phyloP scores from a whole-genome alignment of 129 eudicot genomes.

The Centaurea solstitialis region DNA sequence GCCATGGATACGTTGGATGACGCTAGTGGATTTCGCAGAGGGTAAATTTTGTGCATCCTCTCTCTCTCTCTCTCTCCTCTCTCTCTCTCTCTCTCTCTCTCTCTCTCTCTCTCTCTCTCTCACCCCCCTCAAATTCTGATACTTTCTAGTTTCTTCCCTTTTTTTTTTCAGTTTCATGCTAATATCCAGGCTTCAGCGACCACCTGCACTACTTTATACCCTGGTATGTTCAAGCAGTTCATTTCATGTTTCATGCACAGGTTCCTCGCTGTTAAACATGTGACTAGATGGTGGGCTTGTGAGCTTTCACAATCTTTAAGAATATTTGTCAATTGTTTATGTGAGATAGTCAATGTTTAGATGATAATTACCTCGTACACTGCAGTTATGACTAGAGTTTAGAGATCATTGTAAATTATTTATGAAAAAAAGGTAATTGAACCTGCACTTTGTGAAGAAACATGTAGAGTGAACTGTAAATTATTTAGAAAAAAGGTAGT shows the following conservation, averaged over 20 bases:
- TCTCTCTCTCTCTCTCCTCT: neutral
- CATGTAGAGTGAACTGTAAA: neutral
- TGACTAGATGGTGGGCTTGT: neutral
- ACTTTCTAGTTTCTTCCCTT: neutral
- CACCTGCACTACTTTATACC: conserved; percentile 92
- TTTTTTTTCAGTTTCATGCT: conserved; percentile 80
- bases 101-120: no score
- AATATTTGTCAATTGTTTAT: neutral
- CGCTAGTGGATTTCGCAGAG: conserved; percentile 78
- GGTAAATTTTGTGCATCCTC: conserved; percentile 43
- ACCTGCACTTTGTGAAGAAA: neutral
- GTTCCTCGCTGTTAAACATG: neutral
- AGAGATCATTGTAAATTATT: neutral
- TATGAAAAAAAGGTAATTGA: neutral
- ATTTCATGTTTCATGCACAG: neutral
- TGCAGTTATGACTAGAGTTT: neutral
- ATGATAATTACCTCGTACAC: neutral
- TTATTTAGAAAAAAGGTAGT: neutral
- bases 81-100: no score
- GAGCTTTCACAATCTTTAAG: neutral
- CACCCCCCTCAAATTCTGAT: neutral
- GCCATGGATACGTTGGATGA: conserved; percentile 90
- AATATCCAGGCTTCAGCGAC: conserved; percentile 78
- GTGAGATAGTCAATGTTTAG: neutral
- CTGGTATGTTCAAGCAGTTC: conserved; percentile 55